Evolutionary conservation across 2,329 filamentous ascomycete species (phyloP).

Genomic region (Colletotrichum chrysophilum): DNA sequence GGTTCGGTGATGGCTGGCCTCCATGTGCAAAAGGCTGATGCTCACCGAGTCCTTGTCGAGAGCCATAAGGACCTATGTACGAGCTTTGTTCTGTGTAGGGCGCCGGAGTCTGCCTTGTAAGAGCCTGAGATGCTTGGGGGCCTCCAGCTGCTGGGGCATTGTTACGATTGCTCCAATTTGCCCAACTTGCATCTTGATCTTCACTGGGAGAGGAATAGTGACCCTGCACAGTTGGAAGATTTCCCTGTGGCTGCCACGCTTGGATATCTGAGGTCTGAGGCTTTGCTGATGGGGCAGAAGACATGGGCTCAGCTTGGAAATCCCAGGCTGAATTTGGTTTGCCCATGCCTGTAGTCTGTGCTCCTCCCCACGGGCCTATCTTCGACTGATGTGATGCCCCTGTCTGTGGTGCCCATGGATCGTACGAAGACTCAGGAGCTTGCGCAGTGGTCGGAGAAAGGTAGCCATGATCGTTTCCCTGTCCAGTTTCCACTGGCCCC

Average conservation of each 20-base stretch:
- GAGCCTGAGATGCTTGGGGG: too few species aligned
- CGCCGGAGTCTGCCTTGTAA: too few species aligned
- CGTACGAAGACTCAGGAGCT: background rate
- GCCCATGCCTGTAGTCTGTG: background rate
- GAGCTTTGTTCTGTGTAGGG: too few species aligned
- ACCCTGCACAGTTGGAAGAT: too few species aligned
- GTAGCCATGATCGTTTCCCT: background rate
- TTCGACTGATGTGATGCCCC: background rate
- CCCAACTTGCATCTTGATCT: background rate
- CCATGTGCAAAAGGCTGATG: too few species aligned
- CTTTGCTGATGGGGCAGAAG: background rate
- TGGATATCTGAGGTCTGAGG: fast-evolving
- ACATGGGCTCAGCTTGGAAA: background rate
- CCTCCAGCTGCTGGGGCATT: too few species aligned
- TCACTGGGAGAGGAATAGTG: background rate
- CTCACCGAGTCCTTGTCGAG: too few species aligned
- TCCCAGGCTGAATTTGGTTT: background rate
- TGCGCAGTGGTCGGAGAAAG: background rate
- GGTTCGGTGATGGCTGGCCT: too few species aligned
- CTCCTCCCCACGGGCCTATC: background rate
- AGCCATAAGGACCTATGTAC: too few species aligned
- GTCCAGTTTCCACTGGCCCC: background rate
- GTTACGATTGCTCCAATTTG: background rate
- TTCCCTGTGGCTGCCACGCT: background rate
- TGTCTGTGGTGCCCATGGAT: background rate